Conservation (phyloP, 2,329 filamentous ascomycete species). For the Mycosphaerella sp. region DNA sequence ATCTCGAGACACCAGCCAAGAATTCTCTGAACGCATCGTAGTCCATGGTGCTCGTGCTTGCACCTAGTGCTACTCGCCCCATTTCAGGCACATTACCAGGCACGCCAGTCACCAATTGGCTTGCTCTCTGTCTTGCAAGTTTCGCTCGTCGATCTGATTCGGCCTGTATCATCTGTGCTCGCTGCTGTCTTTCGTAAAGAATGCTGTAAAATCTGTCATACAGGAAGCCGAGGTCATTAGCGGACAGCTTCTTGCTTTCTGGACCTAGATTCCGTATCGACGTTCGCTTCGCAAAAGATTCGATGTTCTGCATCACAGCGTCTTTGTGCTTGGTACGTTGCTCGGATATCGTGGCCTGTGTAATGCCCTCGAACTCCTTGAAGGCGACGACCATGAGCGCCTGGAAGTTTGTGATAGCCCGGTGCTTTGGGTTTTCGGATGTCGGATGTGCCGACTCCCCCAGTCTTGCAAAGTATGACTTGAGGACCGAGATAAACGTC, state of each 20-base stretch:
- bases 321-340: slow-evolving; percentile 89
- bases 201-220: slow-evolving; percentile 94
- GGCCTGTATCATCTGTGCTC: slow-evolving; percentile 68
- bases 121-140: slow-evolving; percentile 50
- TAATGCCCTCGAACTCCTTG: slow-evolving; percentile 95
- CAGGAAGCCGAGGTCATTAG: slow-evolving; percentile 78
- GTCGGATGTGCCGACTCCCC: slow-evolving; percentile 95
- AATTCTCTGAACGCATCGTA: slow-evolving; percentile 96
- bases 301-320: slow-evolving; percentile 88
- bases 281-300: slow-evolving; percentile 94
- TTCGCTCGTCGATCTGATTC: slow-evolving; percentile 59
- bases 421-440: slow-evolving; percentile 88
- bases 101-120: slow-evolving; percentile 45
- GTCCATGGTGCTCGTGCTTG: slow-evolving; percentile 90
- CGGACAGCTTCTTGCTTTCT: slow-evolving; percentile 83
- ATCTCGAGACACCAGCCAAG: slow-evolving; percentile 75
- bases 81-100: slow-evolving; percentile 58
- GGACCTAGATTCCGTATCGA: slow-evolving; percentile 92
- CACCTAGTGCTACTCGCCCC: slow-evolving; percentile 78
- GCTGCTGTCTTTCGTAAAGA: slow-evolving; percentile 84
- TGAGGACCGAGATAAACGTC: slow-evolving; percentile 92
- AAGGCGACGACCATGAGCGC: slow-evolving; percentile 99
- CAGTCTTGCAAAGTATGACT: slow-evolving; percentile 85
- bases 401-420: slow-evolving; percentile 91
- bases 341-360: slow-evolving; percentile 84